These are phyloP conservation scores for Corylus avellana DNA, from an alignment of 306 rosid genomes.

Conservation along the genomic window DNA sequence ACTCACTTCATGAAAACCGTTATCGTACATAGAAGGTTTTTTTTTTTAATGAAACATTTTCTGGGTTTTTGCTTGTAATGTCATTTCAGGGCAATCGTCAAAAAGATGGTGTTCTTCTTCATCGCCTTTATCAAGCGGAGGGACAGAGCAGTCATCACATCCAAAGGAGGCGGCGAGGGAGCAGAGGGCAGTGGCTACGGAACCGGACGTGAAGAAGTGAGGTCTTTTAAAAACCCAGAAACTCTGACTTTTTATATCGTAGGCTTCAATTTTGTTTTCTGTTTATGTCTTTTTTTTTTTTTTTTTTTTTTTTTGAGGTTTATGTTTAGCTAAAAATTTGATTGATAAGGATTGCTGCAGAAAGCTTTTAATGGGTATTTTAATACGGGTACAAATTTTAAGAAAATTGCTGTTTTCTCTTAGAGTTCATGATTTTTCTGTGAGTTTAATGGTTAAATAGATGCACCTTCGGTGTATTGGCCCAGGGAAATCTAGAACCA, in stretches of 20 bases:
- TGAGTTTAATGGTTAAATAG: neutral
- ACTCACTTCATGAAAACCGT: conserved; percentile 8
- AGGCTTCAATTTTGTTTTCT: too few relatives aligned
- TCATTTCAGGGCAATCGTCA: conserved; percentile 12
- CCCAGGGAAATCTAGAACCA: neutral
- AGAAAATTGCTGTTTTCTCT: neutral
- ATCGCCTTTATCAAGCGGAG: conserved; percentile 4
- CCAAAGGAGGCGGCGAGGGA: neutral
- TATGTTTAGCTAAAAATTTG: too few relatives aligned
- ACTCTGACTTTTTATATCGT: too few relatives aligned
- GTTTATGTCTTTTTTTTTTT: too few relatives aligned
- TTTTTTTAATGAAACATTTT: neutral
- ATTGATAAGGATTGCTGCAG: too few relatives aligned
- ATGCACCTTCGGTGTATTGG: neutral
- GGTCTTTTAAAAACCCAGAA: neutral
- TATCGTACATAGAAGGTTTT: neutral
- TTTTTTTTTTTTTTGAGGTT: too few relatives aligned
- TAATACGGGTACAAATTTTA: neutral
- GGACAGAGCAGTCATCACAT: neutral
- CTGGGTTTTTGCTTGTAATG: neutral
- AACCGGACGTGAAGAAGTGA: conserved; percentile 22
- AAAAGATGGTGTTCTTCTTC: conserved; percentile 24
- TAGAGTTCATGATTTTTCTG: neutral
- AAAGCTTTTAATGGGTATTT: neutral
- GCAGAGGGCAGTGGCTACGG: neutral